Evolutionary conservation across 345 rosid genomes (phyloP), one percentile per base, ranked within the genome.

Genomic region (Gossypium raimondii): DNA sequence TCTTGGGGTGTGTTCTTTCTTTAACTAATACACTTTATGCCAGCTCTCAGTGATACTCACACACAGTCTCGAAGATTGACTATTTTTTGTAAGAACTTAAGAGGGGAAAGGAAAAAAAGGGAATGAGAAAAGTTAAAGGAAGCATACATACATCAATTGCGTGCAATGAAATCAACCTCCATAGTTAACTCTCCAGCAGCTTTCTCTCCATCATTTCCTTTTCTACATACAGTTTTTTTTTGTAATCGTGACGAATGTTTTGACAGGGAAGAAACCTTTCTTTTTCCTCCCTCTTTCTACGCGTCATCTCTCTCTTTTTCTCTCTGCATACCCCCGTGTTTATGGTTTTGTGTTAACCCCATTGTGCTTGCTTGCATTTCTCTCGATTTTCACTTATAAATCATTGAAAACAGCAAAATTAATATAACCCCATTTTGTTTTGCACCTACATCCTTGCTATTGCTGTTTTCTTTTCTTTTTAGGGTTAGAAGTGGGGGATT

Each of bases 401-500:
- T 25, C 8, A 53, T 25, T 22, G 73, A 27, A 10, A 16, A 16
- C 4, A 14, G 9, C 12, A 12, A 18, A 65, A 65, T 3, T 56
- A 9, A 55, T 57, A 70, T 16, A 17, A 4, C 64, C 53, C 24
- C 51, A 4, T 13, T 24, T 68, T 48, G 10, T 20, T 43, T 24
- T 66, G 22, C 6, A 20, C 13, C 51, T 43, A 20, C 56, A 11
- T 71, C 6, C 7, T 17, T 17, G 52, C 41, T 24, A 51, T 13
- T 61, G 43, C 34, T 61, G 20, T 13, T 13, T 20, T 6, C 13
- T 24, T 56, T 14, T 56, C 48, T 64, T 20, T 57, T 66, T 85
- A 90, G 97, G 97, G 89, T 85, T 88, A 67, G 97, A 90, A 77
- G 80, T 82, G 63, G 95, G 85, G 75, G 81, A 82, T 81, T 91